These are phyloP conservation scores for Karstenula rhodostoma DNA, from an alignment of 2,329 filamentous ascomycete species.

Conservation along the genomic window DNA sequence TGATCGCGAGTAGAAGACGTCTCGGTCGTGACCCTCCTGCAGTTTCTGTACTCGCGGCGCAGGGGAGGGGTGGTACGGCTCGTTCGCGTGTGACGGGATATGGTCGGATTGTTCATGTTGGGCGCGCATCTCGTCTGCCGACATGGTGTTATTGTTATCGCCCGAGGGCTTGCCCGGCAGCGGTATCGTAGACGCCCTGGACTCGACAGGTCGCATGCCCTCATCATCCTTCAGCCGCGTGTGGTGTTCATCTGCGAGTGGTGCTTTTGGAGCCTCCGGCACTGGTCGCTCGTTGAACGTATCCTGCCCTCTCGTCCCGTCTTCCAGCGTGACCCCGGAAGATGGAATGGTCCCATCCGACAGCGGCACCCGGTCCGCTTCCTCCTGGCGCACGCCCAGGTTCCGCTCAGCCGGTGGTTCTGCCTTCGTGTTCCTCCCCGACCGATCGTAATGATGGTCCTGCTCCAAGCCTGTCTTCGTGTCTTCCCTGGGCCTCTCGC, in stretches of 20 bases:
- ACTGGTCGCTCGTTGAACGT: conserved; percentile 41
- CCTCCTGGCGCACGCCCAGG: conserved; percentile 56
- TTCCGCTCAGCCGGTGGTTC: conserved; percentile 50
- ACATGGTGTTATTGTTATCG: conserved; percentile 54
- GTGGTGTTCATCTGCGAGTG: conserved; percentile 38
- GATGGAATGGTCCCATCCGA: conserved; percentile 62
- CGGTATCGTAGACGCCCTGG: conserved; percentile 53
- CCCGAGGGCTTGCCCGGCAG: conserved; percentile 46
- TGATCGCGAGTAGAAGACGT: conserved; percentile 65
- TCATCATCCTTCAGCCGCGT: conserved; percentile 26
- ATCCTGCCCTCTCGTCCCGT: conserved; percentile 43
- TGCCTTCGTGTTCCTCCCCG: conserved; percentile 51
- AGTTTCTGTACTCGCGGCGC: conserved; percentile 33
- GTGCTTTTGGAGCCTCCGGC: conserved; percentile 48
- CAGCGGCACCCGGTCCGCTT: conserved; percentile 53
- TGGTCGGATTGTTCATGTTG: conserved; percentile 61
- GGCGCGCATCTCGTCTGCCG: conserved; percentile 55
- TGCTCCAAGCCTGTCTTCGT: conserved; percentile 54
- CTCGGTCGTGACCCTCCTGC: conserved; percentile 56
- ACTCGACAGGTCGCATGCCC: conserved; percentile 49
- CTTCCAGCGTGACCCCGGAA: conserved; percentile 40
- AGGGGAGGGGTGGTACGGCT: conserved; percentile 48
- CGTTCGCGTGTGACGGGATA: conserved; percentile 61
- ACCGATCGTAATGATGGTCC: conserved; percentile 60
- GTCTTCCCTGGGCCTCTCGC: conserved; percentile 26